phyloP scores from a whole-genome alignment of 2,329 filamentous ascomycete species.

The Penicillium sp. region DNA sequence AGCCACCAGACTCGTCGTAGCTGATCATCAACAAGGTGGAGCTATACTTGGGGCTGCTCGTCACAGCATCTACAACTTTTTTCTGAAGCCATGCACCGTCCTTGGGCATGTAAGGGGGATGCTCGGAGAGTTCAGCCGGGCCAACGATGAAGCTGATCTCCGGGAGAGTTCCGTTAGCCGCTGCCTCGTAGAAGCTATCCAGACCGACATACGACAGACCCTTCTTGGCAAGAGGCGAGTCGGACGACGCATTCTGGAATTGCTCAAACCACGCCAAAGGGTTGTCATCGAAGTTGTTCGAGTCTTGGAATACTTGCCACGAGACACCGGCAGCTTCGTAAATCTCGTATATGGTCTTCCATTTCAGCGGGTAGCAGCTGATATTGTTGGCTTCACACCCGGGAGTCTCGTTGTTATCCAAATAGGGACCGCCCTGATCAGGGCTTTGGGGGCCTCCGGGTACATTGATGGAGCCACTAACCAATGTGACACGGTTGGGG shows the following conservation, averaged over 20 bases:
- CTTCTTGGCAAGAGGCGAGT: slow-evolving; percentile 43
- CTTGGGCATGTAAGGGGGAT: slow-evolving; percentile 50
- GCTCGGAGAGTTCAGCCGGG: slow-evolving; percentile 51
- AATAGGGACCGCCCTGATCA: slow-evolving; percentile 45
- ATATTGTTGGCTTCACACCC: slow-evolving; percentile 45
- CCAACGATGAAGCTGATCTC: slow-evolving; percentile 51
- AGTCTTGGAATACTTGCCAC: slow-evolving; percentile 51
- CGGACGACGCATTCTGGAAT: slow-evolving; percentile 45
- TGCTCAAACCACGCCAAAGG: slow-evolving; percentile 52
- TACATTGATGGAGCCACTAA: slow-evolving; percentile 51
- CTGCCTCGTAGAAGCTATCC: slow-evolving; percentile 49
- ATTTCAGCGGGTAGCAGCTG: slow-evolving; percentile 53
- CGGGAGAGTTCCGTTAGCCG: slow-evolving; percentile 50
- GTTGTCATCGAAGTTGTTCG: slow-evolving; percentile 54
- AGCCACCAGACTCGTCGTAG: slow-evolving; percentile 54
- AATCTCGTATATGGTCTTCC: slow-evolving; percentile 50
- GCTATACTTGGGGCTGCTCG: slow-evolving; percentile 48
- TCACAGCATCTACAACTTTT: slow-evolving; percentile 50
- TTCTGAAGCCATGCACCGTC: slow-evolving; percentile 55
- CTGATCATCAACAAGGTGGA: slow-evolving; percentile 49
- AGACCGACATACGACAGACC: slow-evolving; percentile 49
- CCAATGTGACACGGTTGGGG: slow-evolving; percentile 51
- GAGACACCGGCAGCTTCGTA: slow-evolving; percentile 48
- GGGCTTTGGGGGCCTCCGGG: slow-evolving; percentile 45
- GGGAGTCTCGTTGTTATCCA: slow-evolving; percentile 51